Base-by-base conservation (phyloP, 208 protist genomes). In the Angomonas ambiguus region DNA sequence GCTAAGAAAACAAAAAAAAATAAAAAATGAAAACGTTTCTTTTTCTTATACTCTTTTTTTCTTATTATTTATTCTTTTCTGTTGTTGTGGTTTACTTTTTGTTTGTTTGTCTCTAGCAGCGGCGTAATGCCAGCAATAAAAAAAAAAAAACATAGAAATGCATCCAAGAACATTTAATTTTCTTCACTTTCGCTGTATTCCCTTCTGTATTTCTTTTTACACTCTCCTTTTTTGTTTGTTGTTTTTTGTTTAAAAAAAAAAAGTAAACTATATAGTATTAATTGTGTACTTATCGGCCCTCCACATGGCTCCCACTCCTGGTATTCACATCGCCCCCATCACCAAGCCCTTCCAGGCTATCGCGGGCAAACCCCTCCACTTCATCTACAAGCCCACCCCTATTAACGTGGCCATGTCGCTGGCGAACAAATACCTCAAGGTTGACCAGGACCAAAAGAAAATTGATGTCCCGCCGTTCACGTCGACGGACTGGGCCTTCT, bases 81-180 rank as follows among this genome's bases (percentile, higher is more conserved):
- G 33, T 53, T 49, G 22, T 33, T 65, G 42, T 31, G 24, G n/a
- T n/a, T n/a, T n/a, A n/a, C n/a, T n/a, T n/a, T n/a, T n/a, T n/a
- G n/a, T n/a, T n/a, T n/a, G n/a, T 41, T 13, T 5, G 35, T 41
- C 35, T 5, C 35, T 13, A 13, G 13, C 13, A 41, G 13, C 35
- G 35, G 45, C 45, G 16, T 22, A 53, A 53, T 13, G 18, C 13
- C 45, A 4, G 8, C 45, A 53, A 53, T 53, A 27, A 8, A n/a
- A 53, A 53, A 4, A 53, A n/a, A 53, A 53, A 53, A 53, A 53
- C 13, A 13, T 41, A n/a, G n/a, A n/a, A n/a, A n/a, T n/a, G n/a
- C n/a, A n/a, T n/a, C n/a, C n/a, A n/a, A n/a, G n/a, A n/a, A n/a
- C n/a, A n/a, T n/a, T n/a, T n/a, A n/a, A n/a, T n/a, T n/a, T n/a